Conservation (phyloP, 768 basidiomycete species). For the Grammothele lineata region DNA sequence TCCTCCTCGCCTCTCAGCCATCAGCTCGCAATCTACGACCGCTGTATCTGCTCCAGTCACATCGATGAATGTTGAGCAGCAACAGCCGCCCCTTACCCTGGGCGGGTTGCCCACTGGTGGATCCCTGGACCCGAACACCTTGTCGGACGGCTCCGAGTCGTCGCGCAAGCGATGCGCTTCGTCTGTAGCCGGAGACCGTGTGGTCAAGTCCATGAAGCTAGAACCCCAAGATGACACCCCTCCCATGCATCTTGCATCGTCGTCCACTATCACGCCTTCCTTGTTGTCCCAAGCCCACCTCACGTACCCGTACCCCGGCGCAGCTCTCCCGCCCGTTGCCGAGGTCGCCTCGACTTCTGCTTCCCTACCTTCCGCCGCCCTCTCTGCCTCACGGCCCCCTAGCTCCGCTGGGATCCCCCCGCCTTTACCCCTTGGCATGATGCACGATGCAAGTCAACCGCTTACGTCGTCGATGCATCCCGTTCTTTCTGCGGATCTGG, state of each 20-base stretch:
- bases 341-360: no score
- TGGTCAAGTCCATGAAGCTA: constrained; percentile 44
- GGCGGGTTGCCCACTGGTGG: constrained; percentile 20
- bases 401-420: constrained; percentile 19
- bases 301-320: constrained; percentile 12
- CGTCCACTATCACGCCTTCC: constrained; percentile 13
- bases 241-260: constrained; percentile 21
- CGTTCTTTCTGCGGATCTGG: constrained; percentile 1
- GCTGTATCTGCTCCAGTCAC: constrained; percentile 7
- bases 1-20: neutral
- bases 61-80: constrained; percentile 13
- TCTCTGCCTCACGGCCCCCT: neutral
- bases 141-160: constrained; percentile 34
- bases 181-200: constrained; percentile 41
- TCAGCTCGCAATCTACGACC: constrained; percentile 1
- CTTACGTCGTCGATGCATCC: constrained; percentile 8
- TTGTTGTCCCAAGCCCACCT: constrained; percentile 22
- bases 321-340: no score
- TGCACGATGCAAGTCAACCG: constrained; percentile 15
- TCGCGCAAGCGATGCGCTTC: constrained; percentile 51
- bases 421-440: constrained; percentile 20
- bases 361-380: neutral
- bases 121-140: constrained; percentile 24
- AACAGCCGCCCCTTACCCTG: constrained; percentile 23
- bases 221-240: constrained; percentile 42